Percentiles rank a stretch among this genome's conserved stretches.
phyloP scores from a whole-genome alignment of 2,329 filamentous ascomycete species.

The Colletotrichum sp. region DNA sequence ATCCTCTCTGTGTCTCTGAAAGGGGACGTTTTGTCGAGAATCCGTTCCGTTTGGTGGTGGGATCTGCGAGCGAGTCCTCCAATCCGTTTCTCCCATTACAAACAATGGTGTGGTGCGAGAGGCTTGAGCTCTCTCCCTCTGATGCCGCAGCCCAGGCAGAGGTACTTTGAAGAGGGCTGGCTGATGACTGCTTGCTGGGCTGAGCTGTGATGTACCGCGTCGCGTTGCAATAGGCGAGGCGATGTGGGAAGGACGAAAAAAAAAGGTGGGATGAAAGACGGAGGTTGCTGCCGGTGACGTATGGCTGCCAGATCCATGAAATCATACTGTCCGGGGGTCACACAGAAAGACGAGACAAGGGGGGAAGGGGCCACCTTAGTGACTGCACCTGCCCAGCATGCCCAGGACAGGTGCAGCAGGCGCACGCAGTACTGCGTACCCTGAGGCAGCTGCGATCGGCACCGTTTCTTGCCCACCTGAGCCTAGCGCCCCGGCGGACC shows the following conservation, averaged over 20 bases:
- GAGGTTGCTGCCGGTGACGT: constrained; percentile 9
- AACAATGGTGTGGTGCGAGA: constrained; percentile 13
- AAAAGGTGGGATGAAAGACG: not conserved
- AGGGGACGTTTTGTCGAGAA: not conserved
- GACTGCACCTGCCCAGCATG: not conserved
- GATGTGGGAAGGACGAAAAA: not conserved
- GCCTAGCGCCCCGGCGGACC: not conserved
- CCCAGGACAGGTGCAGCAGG: not conserved
- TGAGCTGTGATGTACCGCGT: not conserved
- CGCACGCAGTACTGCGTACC: not conserved
- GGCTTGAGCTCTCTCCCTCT: constrained; percentile 1
- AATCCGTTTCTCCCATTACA: constrained; percentile 1
- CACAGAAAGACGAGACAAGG: not conserved
- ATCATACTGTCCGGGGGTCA: constrained; percentile 14
- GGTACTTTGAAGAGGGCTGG: not conserved
- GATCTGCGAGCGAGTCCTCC: not conserved
- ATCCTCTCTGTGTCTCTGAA: not conserved
- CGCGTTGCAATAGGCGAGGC: not conserved
- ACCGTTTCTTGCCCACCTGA: not conserved
- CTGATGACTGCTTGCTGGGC: not conserved
- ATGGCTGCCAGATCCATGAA: constrained; percentile 12
- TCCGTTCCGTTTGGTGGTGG: not conserved
- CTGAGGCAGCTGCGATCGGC: not conserved
- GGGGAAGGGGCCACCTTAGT: not conserved
- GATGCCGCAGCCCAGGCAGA: not conserved